These are phyloP conservation scores for Syzygium aromaticum DNA, from an alignment of 345 rosid genomes.

Conservation along the genomic window DNA sequence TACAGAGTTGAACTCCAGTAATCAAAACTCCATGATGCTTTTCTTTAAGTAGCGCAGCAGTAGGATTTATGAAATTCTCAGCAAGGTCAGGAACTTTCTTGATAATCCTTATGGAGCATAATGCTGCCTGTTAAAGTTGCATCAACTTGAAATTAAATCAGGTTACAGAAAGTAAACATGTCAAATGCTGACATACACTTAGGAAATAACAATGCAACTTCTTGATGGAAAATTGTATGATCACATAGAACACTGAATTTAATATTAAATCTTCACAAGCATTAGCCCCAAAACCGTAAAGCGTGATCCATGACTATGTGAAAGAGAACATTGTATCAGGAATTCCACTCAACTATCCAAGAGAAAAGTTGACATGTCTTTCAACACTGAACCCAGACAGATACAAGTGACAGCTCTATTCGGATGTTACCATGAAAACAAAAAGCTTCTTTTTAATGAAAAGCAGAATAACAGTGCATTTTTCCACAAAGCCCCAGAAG, in stretches of 20 bases:
- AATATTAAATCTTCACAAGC: background rate
- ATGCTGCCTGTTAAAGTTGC: slow-evolving; percentile 68
- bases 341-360: background rate
- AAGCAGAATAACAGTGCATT: background rate
- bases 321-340: background rate
- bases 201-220: background rate
- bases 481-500: background rate
- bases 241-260: background rate
- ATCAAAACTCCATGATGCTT: slow-evolving; percentile 98
- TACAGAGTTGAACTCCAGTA: slow-evolving; percentile 93
- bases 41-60: slow-evolving; percentile 84
- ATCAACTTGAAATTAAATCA: slow-evolving; percentile 6
- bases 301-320: background rate
- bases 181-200: background rate
- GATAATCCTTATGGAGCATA: slow-evolving; percentile 89
- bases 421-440: background rate
- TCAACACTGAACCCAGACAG: background rate
- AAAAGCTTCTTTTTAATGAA: background rate
- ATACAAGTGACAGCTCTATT: background rate
- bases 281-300: background rate
- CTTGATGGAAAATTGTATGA: background rate
- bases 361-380: background rate
- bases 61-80: slow-evolving; percentile 90
- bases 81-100: slow-evolving; percentile 98
- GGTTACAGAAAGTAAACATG: background rate